Evolutionary conservation across 139 green algal species (phyloP).

Genomic region (Deuterostichococcus epilithicus): DNA sequence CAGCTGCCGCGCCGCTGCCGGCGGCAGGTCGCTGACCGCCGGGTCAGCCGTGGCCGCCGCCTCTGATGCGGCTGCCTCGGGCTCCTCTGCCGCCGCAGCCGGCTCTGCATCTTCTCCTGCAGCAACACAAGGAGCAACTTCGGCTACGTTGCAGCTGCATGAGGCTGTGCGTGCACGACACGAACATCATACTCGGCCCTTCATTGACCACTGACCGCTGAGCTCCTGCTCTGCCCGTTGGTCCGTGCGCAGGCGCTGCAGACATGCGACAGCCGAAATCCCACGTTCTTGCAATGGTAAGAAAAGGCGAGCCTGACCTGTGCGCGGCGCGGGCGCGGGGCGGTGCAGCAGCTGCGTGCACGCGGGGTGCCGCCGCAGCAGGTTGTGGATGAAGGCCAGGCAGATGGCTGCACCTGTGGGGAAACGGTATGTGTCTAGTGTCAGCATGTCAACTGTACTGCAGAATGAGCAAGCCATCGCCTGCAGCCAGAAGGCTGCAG

Average conservation of each 20-base stretch:
- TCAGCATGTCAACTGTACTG: no score
- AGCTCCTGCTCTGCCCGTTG: no score
- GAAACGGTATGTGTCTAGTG: no score
- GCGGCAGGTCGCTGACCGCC: neutral
- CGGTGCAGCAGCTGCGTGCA: constrained; percentile 82
- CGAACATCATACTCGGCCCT: no score
- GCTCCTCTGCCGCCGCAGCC: neutral
- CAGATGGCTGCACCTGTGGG: constrained; percentile 61
- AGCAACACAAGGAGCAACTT: no score
- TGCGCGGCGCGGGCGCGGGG: constrained; percentile 13
- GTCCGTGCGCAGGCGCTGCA: no score
- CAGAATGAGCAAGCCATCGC: no score
- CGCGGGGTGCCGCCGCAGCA: constrained; percentile 86
- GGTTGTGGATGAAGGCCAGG: constrained; percentile 93
- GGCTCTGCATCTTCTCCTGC: neutral
- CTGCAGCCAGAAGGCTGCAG: no score
- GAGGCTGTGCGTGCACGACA: no score
- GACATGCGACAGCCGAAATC: no score
- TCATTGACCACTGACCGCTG: neutral
- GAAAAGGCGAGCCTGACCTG: neutral
- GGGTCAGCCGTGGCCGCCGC: neutral
- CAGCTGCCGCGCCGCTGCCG: neutral
- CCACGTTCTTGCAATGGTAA: no score
- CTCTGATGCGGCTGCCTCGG: neutral
- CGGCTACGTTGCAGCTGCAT: no score